phyloP scores from a whole-genome alignment of 805 yeast species.

The Peterozyma toletana region DNA sequence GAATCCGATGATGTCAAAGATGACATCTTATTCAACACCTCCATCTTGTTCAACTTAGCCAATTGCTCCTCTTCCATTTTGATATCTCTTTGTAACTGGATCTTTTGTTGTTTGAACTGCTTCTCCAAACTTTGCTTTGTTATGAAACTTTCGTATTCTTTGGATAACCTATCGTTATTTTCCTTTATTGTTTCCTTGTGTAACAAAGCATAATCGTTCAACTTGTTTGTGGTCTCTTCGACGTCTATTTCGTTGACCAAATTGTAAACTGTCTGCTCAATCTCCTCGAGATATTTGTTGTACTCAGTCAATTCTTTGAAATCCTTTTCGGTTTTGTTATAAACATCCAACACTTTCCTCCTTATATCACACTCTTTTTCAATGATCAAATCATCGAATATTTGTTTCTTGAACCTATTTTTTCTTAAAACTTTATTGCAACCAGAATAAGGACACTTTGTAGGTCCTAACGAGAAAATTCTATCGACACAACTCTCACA shows the following conservation, averaged over 20 bases:
- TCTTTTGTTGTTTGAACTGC: conserved; percentile 61
- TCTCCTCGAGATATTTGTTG: conserved; percentile 75
- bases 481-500: conserved; percentile 97
- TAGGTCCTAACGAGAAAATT: conserved; percentile 90
- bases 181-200: conserved; percentile 72
- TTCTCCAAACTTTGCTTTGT: conserved; percentile 62
- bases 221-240: conserved; percentile 58
- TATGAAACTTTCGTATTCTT: conserved; percentile 60
- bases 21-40: conserved; percentile 46
- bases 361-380: conserved; percentile 92
- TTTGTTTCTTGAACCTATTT: conserved; percentile 85
- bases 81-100: conserved; percentile 56
- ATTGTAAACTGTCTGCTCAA: conserved; percentile 77
- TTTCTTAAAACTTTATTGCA: conserved; percentile 85
- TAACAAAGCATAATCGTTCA: conserved; percentile 61
- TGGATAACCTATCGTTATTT: conserved; percentile 66
- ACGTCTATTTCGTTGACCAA: conserved; percentile 63
- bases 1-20: conserved; percentile 19
- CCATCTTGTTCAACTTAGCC: conserved; percentile 40
- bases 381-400: conserved; percentile 83
- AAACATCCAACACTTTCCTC: conserved; percentile 65
- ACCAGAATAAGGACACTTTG: conserved; percentile 90
- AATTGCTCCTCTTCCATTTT: conserved; percentile 40
- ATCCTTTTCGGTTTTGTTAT: conserved; percentile 74
- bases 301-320: conserved; percentile 54